These are phyloP conservation scores for Chenopodium formosanum DNA, from an alignment of 148 eudicot genomes.

Conservation along the genomic window DNA sequence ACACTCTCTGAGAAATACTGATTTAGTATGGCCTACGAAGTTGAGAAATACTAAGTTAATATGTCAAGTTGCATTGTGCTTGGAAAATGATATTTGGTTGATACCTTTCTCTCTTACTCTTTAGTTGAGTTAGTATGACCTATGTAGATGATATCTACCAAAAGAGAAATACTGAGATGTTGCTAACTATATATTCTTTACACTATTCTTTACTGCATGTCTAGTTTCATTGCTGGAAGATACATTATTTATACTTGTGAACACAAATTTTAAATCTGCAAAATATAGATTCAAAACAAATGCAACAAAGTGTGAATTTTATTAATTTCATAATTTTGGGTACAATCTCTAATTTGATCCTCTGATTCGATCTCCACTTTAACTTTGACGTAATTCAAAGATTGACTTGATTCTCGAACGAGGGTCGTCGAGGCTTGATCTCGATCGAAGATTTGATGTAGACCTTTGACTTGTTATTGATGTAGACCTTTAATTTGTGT, in stretches of 20 bases:
- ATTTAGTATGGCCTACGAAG: neutral
- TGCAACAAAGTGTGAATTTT: too few species aligned
- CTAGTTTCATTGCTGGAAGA: conserved; percentile 2
- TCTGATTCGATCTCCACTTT: too few species aligned
- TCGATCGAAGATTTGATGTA: too few species aligned
- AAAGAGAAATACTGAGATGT: neutral
- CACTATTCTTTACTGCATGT: neutral
- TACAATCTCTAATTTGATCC: too few species aligned
- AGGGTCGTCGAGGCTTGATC: too few species aligned
- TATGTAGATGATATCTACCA: neutral
- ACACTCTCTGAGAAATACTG: neutral
- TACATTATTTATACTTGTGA: neutral
- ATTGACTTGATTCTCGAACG: too few species aligned
- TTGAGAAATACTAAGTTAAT: neutral
- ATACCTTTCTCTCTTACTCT: neutral
- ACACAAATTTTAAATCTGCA: too few species aligned
- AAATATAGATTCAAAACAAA: too few species aligned
- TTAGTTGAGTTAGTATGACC: neutral
- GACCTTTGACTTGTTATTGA: too few species aligned
- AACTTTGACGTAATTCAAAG: too few species aligned
- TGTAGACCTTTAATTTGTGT: too few species aligned
- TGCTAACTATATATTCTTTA: neutral
- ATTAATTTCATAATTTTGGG: too few species aligned
- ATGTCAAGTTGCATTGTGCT: neutral
- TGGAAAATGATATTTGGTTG: neutral